Base-by-base conservation (phyloP, 1,139 yeast genomes). In the Diutina ranongensis region DNA sequence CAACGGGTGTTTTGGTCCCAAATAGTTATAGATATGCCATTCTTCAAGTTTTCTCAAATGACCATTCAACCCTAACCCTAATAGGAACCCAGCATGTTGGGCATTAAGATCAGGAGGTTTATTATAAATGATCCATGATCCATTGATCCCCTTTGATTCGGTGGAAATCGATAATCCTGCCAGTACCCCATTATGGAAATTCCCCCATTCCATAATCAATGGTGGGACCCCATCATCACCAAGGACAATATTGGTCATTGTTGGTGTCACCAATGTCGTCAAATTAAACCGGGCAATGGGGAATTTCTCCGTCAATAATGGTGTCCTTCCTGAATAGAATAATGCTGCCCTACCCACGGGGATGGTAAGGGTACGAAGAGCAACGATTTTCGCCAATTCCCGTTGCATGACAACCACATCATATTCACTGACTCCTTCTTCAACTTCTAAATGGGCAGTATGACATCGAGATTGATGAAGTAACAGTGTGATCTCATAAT, bases 21-120 rank as follows among this genome's bases (percentile, higher is more conserved):
- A 65, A 53, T 88, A 89, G 56, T 92, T 89, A 61, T 88, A 94
- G 28, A 94, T 84, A 58, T 89, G 97, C 97, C 98, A 94, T 58
- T 92, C 97, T 56, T 94, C 97, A 31, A 94, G 65, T 44, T 72
- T 72, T 50, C 77, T 80, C 52, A 94, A 64, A 58, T 89, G 96
- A 0, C 97, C 97, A 63, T 87, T 87, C 40, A 94, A 67, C 0
- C 99, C 99, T 21, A 92, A 65, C 0, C 97, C 98, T 25, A 88
- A 65, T n/a, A 94, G 63, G 54, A 94, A 88, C 0, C 99, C 99
- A 18, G 96, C 97, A 64, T 89, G 97, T 51, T 84, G 94, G 0
- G 95, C 73, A 53, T 76, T 82, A 42, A 84, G 63, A 9, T 68
- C 71, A 1, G 76, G 74, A 0, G 96, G 95, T 53, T 80, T 83